Conservation (phyloP, 208 protist species). For the Lotmaria passim region DNA sequence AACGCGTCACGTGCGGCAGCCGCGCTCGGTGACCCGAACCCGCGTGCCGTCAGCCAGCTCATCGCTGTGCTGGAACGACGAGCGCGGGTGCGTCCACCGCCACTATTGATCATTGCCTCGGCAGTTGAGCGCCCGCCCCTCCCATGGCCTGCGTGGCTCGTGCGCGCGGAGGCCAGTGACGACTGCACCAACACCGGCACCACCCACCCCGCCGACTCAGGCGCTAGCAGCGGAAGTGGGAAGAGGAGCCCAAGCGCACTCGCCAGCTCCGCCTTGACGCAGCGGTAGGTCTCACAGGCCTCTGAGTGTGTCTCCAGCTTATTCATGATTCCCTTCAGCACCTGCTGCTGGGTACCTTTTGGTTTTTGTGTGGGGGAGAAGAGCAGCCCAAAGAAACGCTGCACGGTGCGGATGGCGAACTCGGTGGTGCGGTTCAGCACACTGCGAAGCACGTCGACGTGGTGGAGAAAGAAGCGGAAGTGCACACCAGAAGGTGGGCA, state of each 20-base stretch:
- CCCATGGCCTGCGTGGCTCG: background rate
- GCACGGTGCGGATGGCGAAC: constrained; percentile 73
- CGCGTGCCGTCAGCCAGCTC: background rate
- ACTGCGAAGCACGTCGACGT: constrained; percentile 63
- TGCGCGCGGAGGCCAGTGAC: constrained; percentile 1
- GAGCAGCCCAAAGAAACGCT: constrained; percentile 60
- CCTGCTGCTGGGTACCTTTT: constrained; percentile 26
- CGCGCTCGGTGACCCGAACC: background rate
- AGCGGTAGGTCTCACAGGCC: constrained; percentile 48
- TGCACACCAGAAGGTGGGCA: constrained; percentile 60
- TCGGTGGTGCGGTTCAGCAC: constrained; percentile 59
- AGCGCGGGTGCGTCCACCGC: background rate
- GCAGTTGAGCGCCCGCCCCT: background rate
- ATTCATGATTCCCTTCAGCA: constrained; percentile 34
- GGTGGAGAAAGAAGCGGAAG: constrained; percentile 61
- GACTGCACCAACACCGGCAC: constrained; percentile 29
- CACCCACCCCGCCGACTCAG: constrained; percentile 21
- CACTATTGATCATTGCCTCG: background rate
- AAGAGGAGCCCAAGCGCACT: constrained; percentile 46
- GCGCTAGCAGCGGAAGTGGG: constrained; percentile 43
- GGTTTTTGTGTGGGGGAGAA: constrained; percentile 31
- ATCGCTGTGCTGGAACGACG: background rate
- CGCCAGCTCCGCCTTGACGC: constrained; percentile 52
- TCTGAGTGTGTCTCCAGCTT: constrained; percentile 46
- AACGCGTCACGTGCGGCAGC: background rate